These are phyloP conservation scores for Globisporangium irregulare DNA, from an alignment of 352 stramenopile genomes.

Conservation along the genomic window DNA sequence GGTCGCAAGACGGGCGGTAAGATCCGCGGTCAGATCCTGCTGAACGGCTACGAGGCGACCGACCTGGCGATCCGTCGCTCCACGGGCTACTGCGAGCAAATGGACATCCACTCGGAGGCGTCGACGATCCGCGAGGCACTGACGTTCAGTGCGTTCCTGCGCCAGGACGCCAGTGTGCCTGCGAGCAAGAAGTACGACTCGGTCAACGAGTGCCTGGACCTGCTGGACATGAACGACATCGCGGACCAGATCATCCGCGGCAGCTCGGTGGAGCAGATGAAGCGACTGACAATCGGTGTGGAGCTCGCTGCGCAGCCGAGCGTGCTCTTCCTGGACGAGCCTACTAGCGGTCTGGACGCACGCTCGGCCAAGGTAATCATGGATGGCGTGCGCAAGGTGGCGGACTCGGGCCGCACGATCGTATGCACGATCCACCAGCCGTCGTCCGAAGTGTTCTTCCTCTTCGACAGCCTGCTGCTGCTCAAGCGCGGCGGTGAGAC, in stretches of 20 bases:
- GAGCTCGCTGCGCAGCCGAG: conserved; percentile 88
- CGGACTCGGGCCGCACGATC: conserved; percentile 65
- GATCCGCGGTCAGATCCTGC: conserved; percentile 60
- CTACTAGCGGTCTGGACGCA: conserved; percentile 67
- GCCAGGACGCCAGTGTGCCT: conserved; percentile 23
- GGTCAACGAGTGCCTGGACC: conserved; percentile 51
- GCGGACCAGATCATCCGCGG: conserved; percentile 59
- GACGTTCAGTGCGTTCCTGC: conserved; percentile 72
- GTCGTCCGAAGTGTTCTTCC: conserved; percentile 73
- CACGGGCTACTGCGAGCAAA: conserved; percentile 48
- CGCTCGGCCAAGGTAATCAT: conserved; percentile 83
- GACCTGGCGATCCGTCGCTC: conserved; percentile 18
- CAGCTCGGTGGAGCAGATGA: conserved; percentile 57
- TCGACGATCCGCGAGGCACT: conserved; percentile 83
- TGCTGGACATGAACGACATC: conserved; percentile 50
- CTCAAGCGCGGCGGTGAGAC: conserved; percentile 42
- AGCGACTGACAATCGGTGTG: conserved; percentile 83
- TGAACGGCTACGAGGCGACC: conserved; percentile 67
- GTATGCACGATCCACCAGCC: conserved; percentile 92
- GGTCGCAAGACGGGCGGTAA: conserved; percentile 77
- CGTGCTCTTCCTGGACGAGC: conserved; percentile 89
- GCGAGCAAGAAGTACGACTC: conserved; percentile 37
- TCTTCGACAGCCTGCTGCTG: conserved; percentile 78
- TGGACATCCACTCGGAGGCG: conserved; percentile 76
- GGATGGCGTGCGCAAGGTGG: conserved; percentile 83